Percentiles rank a stretch among this genome's conserved stretches.
Conservation (phyloP, 352 stramenopile species). For the Globisporangium takayamanum region DNA sequence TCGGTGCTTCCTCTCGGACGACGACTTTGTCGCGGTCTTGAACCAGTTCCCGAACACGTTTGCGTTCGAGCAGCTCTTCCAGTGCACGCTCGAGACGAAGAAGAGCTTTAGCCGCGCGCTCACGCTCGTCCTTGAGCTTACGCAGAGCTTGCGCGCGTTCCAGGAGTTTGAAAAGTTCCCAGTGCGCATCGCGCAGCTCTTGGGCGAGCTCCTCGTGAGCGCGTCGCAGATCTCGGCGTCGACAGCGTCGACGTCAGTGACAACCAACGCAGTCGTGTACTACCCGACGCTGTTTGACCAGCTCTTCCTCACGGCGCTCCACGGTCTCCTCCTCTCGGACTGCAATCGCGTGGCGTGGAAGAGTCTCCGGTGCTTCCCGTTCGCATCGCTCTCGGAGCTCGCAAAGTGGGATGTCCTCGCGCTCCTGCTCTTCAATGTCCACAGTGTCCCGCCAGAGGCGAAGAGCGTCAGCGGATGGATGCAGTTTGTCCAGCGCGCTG, state of each 20-base stretch:
- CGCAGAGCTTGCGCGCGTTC: conserved; percentile 56
- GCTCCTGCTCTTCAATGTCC: conserved; percentile 66
- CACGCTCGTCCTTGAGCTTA: conserved; percentile 71
- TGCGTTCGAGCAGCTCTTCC: conserved; percentile 71
- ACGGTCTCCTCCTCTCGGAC: conserved; percentile 60
- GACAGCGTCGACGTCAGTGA: conserved; percentile 16
- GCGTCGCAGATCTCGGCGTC: conserved; percentile 49
- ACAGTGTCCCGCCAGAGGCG: conserved; percentile 44
- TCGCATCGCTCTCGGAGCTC: conserved; percentile 54
- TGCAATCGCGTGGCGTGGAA: conserved; percentile 80
- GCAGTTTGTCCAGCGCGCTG: conserved; percentile 46
- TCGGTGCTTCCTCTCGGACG: conserved; percentile 74
- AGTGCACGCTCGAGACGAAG: conserved; percentile 63
- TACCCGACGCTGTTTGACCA: conserved; percentile 84
- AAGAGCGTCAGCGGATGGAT: conserved; percentile 60
- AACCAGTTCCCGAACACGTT: conserved; percentile 86
- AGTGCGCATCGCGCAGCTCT: conserved; percentile 55
- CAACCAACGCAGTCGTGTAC: conserved; percentile 26
- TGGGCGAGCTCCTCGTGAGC: conserved; percentile 55
- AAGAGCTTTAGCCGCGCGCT: conserved; percentile 73
- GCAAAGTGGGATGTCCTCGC: conserved; percentile 82
- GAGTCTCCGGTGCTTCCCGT: conserved; percentile 64
- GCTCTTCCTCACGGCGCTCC: conserved; percentile 74
- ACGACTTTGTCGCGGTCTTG: conserved; percentile 77
- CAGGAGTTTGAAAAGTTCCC: conserved; percentile 83